Percentiles rank a stretch among this genome's conserved stretches.
Conservation (phyloP, 257 asterid species). For the Echium plantagineum region DNA sequence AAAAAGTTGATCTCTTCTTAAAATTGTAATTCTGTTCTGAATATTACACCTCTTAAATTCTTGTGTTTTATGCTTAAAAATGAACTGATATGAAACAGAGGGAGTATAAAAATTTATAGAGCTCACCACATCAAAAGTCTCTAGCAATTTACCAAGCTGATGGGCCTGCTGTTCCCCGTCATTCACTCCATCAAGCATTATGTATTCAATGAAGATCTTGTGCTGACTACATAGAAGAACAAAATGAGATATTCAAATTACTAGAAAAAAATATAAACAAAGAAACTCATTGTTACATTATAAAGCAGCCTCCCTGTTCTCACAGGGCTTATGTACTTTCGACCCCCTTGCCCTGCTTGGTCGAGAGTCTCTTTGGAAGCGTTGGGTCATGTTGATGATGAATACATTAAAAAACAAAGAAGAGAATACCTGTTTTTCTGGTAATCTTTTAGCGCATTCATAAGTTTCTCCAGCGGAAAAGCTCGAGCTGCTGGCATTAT, state of each 20-base stretch:
- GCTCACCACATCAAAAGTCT: constrained; percentile 61
- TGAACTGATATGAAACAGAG: too few relatives aligned
- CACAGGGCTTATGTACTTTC: not conserved
- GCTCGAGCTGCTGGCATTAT: constrained; percentile 99
- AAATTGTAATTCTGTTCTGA: too few relatives aligned
- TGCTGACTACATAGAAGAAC: constrained; percentile 56
- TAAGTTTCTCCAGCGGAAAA: constrained; percentile 78
- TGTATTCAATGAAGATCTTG: constrained; percentile 87
- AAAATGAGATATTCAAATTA: constrained; percentile 19
- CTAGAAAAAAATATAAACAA: not conserved
- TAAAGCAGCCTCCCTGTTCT: too few relatives aligned
- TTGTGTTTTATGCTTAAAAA: not conserved
- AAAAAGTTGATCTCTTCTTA: too few relatives aligned
- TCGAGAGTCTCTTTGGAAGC: too few relatives aligned
- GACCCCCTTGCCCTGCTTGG: not conserved
- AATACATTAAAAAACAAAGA: constrained; percentile 1
- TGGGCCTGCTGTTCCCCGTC: constrained; percentile 89
- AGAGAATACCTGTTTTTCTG: constrained; percentile 54
- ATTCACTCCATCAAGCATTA: constrained; percentile 90
- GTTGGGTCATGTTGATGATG: too few relatives aligned
- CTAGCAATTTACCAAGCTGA: constrained; percentile 81
- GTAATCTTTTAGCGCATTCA: constrained; percentile 64
- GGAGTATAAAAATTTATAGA: not conserved
- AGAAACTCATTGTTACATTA: too few relatives aligned
- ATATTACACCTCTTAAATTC: too few relatives aligned